Percentiles rank a stretch among this genome's conserved stretches.
phyloP scores from a whole-genome alignment of 805 yeast species.

The Yarrowia deformans region DNA sequence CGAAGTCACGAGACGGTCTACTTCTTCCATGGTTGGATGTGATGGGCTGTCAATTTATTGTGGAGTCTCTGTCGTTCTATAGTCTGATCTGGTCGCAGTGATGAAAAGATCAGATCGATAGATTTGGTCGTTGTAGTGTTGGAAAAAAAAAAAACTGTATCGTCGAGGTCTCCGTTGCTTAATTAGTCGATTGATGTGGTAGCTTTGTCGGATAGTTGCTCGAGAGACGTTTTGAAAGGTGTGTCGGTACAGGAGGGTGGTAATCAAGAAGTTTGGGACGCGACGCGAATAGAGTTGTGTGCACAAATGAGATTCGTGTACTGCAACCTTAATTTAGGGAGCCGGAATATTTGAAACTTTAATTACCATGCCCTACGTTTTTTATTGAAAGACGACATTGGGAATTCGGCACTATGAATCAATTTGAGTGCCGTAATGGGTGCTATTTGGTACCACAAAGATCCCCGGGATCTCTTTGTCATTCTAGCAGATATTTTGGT shows the following conservation, averaged over 20 bases:
- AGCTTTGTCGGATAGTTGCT: not conserved
- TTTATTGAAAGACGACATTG: no score
- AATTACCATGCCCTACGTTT: no score
- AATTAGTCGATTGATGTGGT: not conserved
- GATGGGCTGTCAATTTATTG: no score
- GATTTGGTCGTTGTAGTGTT: not conserved
- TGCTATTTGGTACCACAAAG: no score
- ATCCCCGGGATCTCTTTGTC: no score
- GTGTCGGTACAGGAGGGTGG: not conserved
- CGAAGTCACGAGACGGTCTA: conserved; percentile 52
- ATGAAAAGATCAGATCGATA: not conserved
- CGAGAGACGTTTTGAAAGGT: not conserved
- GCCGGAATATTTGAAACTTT: no score
- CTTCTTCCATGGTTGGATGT: conserved; percentile 6
- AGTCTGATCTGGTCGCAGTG: no score
- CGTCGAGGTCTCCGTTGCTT: not conserved
- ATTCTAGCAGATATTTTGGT: no score
- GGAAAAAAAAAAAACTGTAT: not conserved
- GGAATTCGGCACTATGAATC: no score
- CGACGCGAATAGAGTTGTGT: conserved; percentile 8
- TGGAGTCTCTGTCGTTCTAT: not conserved
- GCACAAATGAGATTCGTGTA: not conserved
- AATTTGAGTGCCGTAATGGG: no score
- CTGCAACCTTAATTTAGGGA: not conserved
- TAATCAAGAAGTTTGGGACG: not conserved